Evolutionary conservation across 78 protist genomes (phyloP).

Genomic region (Dictyostelium citrinum): DNA sequence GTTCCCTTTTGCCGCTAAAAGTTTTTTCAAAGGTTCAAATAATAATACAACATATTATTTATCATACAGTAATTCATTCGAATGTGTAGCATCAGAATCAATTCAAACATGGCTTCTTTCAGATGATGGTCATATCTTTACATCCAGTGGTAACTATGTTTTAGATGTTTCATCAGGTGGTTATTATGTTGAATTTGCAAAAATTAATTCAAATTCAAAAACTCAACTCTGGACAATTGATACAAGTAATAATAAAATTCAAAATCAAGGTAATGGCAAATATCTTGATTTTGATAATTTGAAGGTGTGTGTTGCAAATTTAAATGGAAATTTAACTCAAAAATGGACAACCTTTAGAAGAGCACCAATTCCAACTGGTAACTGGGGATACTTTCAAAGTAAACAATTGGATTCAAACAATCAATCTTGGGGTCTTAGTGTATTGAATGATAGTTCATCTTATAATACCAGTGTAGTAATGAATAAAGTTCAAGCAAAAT

Average conservation of each 20-base stretch:
- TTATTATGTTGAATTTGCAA: not conserved
- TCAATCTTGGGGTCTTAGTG: not conserved
- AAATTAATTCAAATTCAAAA: not conserved
- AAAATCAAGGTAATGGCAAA: not conserved
- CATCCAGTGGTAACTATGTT: not conserved
- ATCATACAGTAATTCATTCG: not conserved
- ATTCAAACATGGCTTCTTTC: not conserved
- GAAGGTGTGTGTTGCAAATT: not conserved
- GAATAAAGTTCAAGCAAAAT: not conserved
- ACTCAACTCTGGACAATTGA: not conserved
- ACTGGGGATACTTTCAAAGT: not conserved
- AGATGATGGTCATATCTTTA: not conserved
- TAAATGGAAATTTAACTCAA: not conserved
- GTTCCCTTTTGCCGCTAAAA: not conserved
- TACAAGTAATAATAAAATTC: not conserved
- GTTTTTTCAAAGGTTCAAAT: not conserved
- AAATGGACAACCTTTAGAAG: not conserved
- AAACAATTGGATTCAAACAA: not conserved
- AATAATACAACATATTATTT: not conserved
- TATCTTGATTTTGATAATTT: not conserved
- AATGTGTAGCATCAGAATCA: not conserved
- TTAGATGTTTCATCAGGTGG: not conserved
- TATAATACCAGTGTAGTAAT: not conserved
- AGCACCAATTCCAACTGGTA: not conserved
- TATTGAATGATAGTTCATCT: not conserved